Base-by-base conservation (phyloP, 2,329 filamentous ascomycete genomes). In the Zymoseptoria tritici region DNA sequence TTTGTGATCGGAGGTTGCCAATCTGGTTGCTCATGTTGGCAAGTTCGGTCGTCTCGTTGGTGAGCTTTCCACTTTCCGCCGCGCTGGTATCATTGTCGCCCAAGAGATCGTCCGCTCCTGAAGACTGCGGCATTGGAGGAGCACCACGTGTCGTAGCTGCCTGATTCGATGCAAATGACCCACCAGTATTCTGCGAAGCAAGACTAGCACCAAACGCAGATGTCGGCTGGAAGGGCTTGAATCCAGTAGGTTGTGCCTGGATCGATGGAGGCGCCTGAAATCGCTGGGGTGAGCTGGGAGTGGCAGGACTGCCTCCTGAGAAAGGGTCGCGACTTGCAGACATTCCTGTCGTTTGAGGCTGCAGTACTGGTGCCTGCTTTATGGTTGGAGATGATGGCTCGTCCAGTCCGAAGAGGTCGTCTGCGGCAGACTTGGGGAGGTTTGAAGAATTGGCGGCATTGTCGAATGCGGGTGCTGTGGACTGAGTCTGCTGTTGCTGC, bases 1-100 rank as follows among this genome's bases (percentile, higher is more conserved):
- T 96, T 76, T 99, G 91, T 71, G 88, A 95, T 0, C 92, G 89
- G 58, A 99, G 77, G 2, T 89, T 93, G 31, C 91, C 87, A 64
- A 99, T 91, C 74, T 97, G 94, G 73, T 96, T 97, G 0, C 93
- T 97, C 67, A 99, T 81, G 72, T 99, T 97, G 56, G 92, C 94
- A 60, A 99, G 81, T 73, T 99, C 94, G 0, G 89, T 88, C 2
- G 92, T 94, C 71, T 99, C 94, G 64, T 86, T 88, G 0, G 89
- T 94, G 24, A 97, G 79, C 73, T 89, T 95, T 74, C 89, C 94
- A 76, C 87, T 93, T 58, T 92, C 85, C 70, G 96, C 91, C 1
- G 89, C 88, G 55, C 67, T 64, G 8, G 69, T 65, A 65, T 97
- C 93, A 65, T 87, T 88, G 67, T 97, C 92, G 16, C 90, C 90